Evolutionary conservation across 805 yeast species (phyloP), one percentile per base, ranked within the genome.

Genomic region (Candida saitoana): DNA sequence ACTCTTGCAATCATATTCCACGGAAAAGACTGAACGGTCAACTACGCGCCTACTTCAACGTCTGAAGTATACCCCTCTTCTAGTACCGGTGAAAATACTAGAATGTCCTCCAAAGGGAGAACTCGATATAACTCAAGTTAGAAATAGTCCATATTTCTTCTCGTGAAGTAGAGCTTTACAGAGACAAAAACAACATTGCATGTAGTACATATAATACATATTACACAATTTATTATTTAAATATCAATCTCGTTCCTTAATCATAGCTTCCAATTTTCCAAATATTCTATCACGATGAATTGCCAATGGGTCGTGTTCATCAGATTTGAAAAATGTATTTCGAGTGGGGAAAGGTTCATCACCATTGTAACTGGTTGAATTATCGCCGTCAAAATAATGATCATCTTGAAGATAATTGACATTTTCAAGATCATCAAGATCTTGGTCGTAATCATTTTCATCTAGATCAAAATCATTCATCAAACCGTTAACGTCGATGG

Each of bases 201-300:
- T 7, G 6, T 22, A 22, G 9, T 22, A 22, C n/a, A n/a, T n/a
- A n/a, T n/a, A n/a, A n/a, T n/a, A n/a, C n/a, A n/a, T n/a, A n/a
- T n/a, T n/a, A n/a, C n/a, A n/a, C n/a, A n/a, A n/a, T n/a, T n/a
- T n/a, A n/a, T n/a, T n/a, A n/a, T n/a, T n/a, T n/a, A n/a, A n/a
- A n/a, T n/a, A n/a, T 29, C 16, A 29, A 29, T 39, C 34, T 5
- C 51, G 44, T 44, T 73, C 71, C 27, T 76, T 59, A 14, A 83
- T 74, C 83, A 79, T 74, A 22, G 57, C 62, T 48, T 82, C 77
- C 19, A 83, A 57, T 42, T 65, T 68, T 1, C 79, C 79, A 57
- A 82, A 82, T 4, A 82, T 80, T 37, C 60, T 65, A 51, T 82
- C 88, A 41, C 89, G 60, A 51, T 83, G 82, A 1, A 73, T 68